Evolutionary conservation across 495 filamentous ascomycete genomes (phyloP), one percentile per base, ranked within the genome.

Genomic region (Podospora pseudopauciseta): DNA sequence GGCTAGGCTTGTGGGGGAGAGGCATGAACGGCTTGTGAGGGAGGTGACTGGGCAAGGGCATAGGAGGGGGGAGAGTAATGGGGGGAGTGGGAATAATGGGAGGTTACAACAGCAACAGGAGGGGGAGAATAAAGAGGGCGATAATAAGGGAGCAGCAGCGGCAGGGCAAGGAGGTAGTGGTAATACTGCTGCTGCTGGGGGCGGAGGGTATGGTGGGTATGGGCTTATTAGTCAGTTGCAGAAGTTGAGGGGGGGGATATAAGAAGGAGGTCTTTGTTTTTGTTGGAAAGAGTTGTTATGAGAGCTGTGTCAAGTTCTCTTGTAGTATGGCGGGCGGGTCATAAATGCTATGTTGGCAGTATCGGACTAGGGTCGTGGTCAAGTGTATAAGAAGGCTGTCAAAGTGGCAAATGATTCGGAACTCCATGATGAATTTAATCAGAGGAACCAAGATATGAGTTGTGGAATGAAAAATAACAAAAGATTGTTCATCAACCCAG

Each of bases 151-250:
- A 5, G 16, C 5, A 5, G n/a, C 9, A 20, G 11, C 5, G 5
- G 7, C 23, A 19, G 55, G 19, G 19, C 15, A 56, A 18, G 60
- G 27, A 1, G 23, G 23, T 23, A 1, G 23, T 0, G 23, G 23
- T 23, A 23, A 23, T 23, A 1, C 23, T 23, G 60, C 13, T 13
- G 26, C 13, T 15, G 30, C 68, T 4, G 71, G 71, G 64, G 79
- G 59, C 58, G 82, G 77, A 68, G 77, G 80, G 4, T 78, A 81
- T 59, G 83, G 84, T n/a, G 87, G 82, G 1, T 92, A 90, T 75
- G 92, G 92, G 1, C 86, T 96, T 66, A 89, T 96, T 67, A 89
- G 87, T 73, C 91, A 92, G 75, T 74, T 95, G 66, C 90, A 93
- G 76, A 89, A 90, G 72, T 79, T 97, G 71, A 86, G 92, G 65